Conservation (phyloP, 352 stramenopile genomes). For the Phytophthora pistaciae region DNA sequence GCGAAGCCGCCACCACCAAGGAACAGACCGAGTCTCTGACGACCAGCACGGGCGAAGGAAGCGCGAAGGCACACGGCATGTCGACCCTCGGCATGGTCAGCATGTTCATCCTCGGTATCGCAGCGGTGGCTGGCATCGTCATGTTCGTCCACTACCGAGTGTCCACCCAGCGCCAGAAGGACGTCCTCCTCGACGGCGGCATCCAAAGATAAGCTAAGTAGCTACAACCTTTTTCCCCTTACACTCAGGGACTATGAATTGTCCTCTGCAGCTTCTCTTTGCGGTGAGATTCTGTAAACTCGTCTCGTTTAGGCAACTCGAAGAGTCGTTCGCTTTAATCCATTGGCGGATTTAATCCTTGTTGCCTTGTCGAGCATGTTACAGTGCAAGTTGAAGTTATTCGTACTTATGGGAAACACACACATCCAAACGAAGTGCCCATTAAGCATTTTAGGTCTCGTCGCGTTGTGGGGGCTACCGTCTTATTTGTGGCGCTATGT, state of each 20-base stretch:
- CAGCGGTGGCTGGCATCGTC: conserved; percentile 52
- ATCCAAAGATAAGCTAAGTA: conserved; percentile 16
- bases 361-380: not conserved
- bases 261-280: not conserved
- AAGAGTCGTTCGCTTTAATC: conserved; percentile 1
- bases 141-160: conserved; percentile 71
- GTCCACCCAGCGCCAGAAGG: conserved; percentile 61
- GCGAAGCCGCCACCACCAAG: conserved; percentile 3
- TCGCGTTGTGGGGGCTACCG: not conserved
- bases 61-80: conserved; percentile 23
- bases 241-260: conserved; percentile 12
- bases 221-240: not conserved
- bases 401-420: conserved; percentile 13
- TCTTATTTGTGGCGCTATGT: conserved; percentile 47
- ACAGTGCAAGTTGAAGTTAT: conserved; percentile 6
- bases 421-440: not conserved
- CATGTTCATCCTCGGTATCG: conserved; percentile 60
- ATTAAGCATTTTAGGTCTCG: not conserved
- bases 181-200: conserved; percentile 68
- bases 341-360: not conserved
- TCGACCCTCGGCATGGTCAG: conserved; percentile 60
- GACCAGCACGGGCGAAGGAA: conserved; percentile 10
- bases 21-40: conserved; percentile 23
- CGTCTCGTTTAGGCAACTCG: not conserved
- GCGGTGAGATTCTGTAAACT: conserved; percentile 2